Base-by-base conservation (phyloP, 129 eudicot genomes). In the Arctium minus region DNA sequence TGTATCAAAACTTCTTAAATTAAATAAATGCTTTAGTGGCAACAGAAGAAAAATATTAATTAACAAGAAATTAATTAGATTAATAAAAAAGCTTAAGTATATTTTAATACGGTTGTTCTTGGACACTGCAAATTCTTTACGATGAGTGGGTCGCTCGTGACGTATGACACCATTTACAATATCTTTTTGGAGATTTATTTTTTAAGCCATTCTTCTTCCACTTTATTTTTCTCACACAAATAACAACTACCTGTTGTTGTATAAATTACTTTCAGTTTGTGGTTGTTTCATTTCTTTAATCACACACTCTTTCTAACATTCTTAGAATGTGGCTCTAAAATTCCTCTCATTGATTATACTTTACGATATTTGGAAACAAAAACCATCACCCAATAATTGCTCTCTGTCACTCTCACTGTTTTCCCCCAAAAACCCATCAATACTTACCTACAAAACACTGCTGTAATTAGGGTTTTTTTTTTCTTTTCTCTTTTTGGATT, bases 371-470 rank as follows among this genome's bases (percentile, higher is more conserved):
- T 30, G 53, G 48, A 56, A 78, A 83, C 83, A 53, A 32, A 64
- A 56, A 48, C 83, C 79, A 62, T 42, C 64, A 62, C 38, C 64
- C 86, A 79, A 72, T 84, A 12, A 84, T 84, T 79, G 80, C n/a
- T 72, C 86, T 83, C 86, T 84, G 46, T 78, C 86, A 38, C 79
- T 60, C 37, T 10, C 30, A 11, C 17, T 18, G 10, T 65, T 53
- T 6, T 6, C 18, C 70, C 83, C 82, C 74, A 30, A 81, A 35
- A 80, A 68, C 46, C 60, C 84, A 72, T 40, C 22, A 79, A 79
- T 73, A 22, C 73, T 73, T 68, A 83, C 82, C 79, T 27, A 68
- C 44, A 53, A 38, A 31, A 15, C 74, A 11, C 9, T 73, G 68
- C 35, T 72, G n/a, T 73, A 33, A 48, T 44, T 79, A 78, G 87